A percentile compares a stretch with the other conserved stretches of the same genome.
These are phyloP conservation scores for Venturiaceae sp. DNA, from an alignment of 2,329 filamentous ascomycete species.

Conservation along the genomic window DNA sequence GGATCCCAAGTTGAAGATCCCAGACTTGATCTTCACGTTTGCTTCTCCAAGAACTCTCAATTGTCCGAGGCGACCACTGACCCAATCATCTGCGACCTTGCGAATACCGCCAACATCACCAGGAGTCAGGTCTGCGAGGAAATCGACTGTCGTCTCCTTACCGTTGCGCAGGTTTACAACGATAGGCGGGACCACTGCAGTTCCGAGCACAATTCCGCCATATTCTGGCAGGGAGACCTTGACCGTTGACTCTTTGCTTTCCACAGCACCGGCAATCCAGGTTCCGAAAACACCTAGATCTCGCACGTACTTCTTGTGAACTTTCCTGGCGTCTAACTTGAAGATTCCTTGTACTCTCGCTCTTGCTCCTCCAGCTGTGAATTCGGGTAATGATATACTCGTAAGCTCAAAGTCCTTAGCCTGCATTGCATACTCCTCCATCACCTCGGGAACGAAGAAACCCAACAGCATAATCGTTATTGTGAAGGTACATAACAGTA, in stretches of 20 bases:
- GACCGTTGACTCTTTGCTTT: slow-evolving; percentile 63
- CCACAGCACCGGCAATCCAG: slow-evolving; percentile 67
- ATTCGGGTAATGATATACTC: slow-evolving; percentile 73
- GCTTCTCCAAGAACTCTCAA: slow-evolving; percentile 67
- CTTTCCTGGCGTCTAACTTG: slow-evolving; percentile 65
- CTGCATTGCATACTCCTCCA: slow-evolving; percentile 79
- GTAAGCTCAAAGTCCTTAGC: slow-evolving; percentile 75
- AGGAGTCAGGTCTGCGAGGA: slow-evolving; percentile 65
- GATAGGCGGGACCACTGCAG: slow-evolving; percentile 64
- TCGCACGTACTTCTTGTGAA: slow-evolving; percentile 60
- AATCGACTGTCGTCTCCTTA: slow-evolving; percentile 66
- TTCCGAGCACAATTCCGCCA: slow-evolving; percentile 65
- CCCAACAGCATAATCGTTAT: slow-evolving; percentile 65
- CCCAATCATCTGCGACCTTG: slow-evolving; percentile 76
- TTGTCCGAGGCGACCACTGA: slow-evolving; percentile 64
- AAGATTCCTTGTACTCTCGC: slow-evolving; percentile 78
- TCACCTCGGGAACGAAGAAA: slow-evolving; percentile 70
- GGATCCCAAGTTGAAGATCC: slow-evolving; percentile 67
- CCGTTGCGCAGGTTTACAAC: slow-evolving; percentile 70
- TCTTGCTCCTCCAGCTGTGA: slow-evolving; percentile 68
- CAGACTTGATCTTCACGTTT: slow-evolving; percentile 64
- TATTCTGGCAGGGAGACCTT: slow-evolving; percentile 78
- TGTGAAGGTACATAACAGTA: slow-evolving; percentile 51
- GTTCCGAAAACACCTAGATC: slow-evolving; percentile 70
- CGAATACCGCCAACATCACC: slow-evolving; percentile 71